Base-by-base conservation (phyloP, 202 grass and related monocot genomes). In the Digitaria exilis region DNA sequence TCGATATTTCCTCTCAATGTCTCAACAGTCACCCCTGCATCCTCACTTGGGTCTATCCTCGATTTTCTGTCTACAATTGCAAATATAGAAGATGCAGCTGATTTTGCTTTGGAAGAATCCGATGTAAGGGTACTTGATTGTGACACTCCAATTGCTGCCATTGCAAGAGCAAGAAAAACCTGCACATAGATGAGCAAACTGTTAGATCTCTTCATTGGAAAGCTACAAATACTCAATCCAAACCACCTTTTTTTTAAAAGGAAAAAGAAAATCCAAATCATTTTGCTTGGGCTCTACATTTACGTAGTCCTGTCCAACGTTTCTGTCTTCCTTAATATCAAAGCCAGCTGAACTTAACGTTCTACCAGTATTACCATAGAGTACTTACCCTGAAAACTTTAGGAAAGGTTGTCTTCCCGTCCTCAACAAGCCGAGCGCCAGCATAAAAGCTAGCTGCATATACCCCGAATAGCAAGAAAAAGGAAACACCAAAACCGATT, bases 391-490 rank as follows among this genome's bases (percentile, higher is more conserved):
- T 88, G 69, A 97, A 97, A 62, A 97, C 94, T 92, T 97, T 87
- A 18, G 82, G 88, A 55, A 97, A 94, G 17, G 91, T 94, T 77
- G 94, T 92, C 64, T 88, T 94, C 55, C 18, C 73, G 3, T 91
- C 83, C 68, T 90, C 91, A 0, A 94, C 91, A 83, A 97, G 85
- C 63, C 89, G 85, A 68, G 94, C 91, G 69, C 94, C 94, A 34
- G 94, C 91, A 87, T 97, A 97, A 46, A 97, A 97, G 64, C 94
- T 97, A 39, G 87, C 84, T 31, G 84, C 94, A 83, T 97, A 97
- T 18, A 94, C 94, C 70, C 89, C 84, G 29, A 90, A 97, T 60
- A 97, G 58, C 84, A 94, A 82, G 79, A 97, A 97, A 82, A 97
- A 97, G 42, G 94, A 97, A 48, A 94, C 85, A 43, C 94, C 94